These are phyloP conservation scores for Aspergillus phoenicis DNA, from an alignment of 2,329 filamentous ascomycete species.

Conservation along the genomic window DNA sequence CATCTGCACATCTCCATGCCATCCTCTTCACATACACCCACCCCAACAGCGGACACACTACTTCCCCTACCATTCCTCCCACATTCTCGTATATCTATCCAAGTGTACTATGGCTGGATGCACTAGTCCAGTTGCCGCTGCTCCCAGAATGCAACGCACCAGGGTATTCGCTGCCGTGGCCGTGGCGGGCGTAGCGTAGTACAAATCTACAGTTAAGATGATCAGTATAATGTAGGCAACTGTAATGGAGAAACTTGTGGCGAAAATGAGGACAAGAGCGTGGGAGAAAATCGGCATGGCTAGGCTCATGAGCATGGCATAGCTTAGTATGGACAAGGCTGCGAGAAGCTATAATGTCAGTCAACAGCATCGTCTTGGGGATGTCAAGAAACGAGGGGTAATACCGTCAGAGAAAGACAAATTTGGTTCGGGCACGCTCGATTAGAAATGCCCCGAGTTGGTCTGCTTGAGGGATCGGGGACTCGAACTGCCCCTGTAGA, in stretches of 20 bases:
- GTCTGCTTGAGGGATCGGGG: conserved; percentile 37
- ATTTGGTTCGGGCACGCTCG: conserved; percentile 46
- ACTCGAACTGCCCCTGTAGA: conserved; percentile 34
- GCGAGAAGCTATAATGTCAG: conserved; percentile 6
- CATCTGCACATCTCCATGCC: conserved; percentile 21
- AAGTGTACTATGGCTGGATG: conserved; percentile 23
- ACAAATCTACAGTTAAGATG: conserved; percentile 50
- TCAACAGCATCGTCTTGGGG: neutral
- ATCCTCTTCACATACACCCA: conserved; percentile 24
- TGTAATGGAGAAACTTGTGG: conserved; percentile 41
- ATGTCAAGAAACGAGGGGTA: conserved; percentile 24
- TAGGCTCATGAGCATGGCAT: conserved; percentile 37
- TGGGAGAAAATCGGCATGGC: conserved; percentile 30
- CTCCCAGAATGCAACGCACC: conserved; percentile 36
- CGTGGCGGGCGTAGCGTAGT: conserved; percentile 34
- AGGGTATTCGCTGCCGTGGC: conserved; percentile 40
- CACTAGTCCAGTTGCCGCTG: conserved; percentile 30
- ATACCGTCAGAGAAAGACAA: conserved; percentile 40
- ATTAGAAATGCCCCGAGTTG: conserved; percentile 45
- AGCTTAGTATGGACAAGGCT: conserved; percentile 36
- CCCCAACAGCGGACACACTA: conserved; percentile 20
- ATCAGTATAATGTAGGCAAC: conserved; percentile 48
- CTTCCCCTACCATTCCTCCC: conserved; percentile 10
- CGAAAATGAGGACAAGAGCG: conserved; percentile 36
- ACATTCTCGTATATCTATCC: conserved; percentile 24